Evolutionary conservation across 495 filamentous ascomycete genomes (phyloP).

Genomic region (Bacidia gigantensis): DNA sequence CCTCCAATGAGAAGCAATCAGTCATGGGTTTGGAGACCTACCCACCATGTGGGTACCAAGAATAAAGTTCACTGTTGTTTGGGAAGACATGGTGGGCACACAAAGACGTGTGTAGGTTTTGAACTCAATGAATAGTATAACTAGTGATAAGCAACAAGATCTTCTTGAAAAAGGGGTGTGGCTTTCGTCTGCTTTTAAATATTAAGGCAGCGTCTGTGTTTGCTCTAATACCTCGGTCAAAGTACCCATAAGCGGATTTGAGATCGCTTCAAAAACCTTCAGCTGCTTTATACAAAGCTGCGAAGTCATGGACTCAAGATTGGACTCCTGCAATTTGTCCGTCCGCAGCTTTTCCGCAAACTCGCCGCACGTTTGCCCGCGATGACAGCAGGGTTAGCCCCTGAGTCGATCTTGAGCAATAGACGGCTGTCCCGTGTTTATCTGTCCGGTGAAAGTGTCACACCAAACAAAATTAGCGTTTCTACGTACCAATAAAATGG

Average conservation of each 20-base stretch:
- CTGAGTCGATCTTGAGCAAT: not conserved
- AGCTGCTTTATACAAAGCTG: not conserved
- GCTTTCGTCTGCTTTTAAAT: not conserved
- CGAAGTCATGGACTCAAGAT: not conserved
- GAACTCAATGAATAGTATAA: not conserved
- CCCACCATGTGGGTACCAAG: conserved; percentile 2
- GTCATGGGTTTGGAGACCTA: not conserved
- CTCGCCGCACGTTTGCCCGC: not conserved
- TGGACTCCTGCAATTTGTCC: not conserved
- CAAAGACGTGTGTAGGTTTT: not conserved
- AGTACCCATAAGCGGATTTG: not conserved
- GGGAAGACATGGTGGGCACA: not conserved
- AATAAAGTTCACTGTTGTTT: not conserved
- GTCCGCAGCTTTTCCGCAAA: not conserved
- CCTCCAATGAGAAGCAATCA: not conserved
- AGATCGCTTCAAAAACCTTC: not conserved
- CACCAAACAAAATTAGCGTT: not conserved
- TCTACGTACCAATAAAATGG: not conserved
- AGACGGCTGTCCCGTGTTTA: not conserved
- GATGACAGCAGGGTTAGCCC: not conserved
- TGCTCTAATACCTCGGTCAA: not conserved
- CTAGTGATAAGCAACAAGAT: not conserved
- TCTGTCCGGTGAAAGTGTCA: not conserved
- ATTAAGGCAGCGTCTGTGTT: not conserved
- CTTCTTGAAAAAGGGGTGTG: not conserved